Evolutionary conservation across 208 protist genomes (phyloP), one percentile per base, ranked within the genome.

Genomic region (Borovskyia barvae): DNA sequence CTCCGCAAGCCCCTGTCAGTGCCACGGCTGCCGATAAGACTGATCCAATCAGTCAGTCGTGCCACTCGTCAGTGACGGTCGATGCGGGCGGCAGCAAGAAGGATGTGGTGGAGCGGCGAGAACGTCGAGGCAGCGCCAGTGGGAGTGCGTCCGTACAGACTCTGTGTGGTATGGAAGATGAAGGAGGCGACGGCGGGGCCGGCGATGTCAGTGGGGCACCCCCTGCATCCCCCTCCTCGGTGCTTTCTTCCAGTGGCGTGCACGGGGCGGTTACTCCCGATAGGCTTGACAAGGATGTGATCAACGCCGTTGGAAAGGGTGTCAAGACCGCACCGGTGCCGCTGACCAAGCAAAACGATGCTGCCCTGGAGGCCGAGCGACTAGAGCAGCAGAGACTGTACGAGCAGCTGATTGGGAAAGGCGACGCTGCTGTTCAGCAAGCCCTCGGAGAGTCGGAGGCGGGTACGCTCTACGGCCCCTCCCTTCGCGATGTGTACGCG

Each of bases 401-500:
- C 55, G 55, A 71, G 41, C 42, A 62, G 51, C 50, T 67, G 30
- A 26, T 65, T 17, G 71, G 53, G 7, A 66, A 75, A 35, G 58
- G 40, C 15, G 66, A 79, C 29, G 26, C 54, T 26, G 49, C 55
- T 14, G 54, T 83, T 24, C 61, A 62, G 20, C 71, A 76, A 55
- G 68, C 72, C 7, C 47, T 85, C 2, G 50, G 48, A 1, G 82
- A 80, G 24, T 59, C 41, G 36, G 71, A 82, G n/a, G 77, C 61
- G 35, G 72, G 61, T 33, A 81, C 75, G 29, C 55, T 67, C n/a
- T 81, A 78, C 49, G 83, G 77, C 8, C 79, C 83, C 12, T 87
- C 84, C 19, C 65, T 96, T 25, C 72, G 78, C 40, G 86, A 92
- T 53, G 68, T 92, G 14, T 96, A 96, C 76, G 57, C 80, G 46